Evolutionary conservation across 306 rosid species (phyloP).

Genomic region (Carpinus fangiana): DNA sequence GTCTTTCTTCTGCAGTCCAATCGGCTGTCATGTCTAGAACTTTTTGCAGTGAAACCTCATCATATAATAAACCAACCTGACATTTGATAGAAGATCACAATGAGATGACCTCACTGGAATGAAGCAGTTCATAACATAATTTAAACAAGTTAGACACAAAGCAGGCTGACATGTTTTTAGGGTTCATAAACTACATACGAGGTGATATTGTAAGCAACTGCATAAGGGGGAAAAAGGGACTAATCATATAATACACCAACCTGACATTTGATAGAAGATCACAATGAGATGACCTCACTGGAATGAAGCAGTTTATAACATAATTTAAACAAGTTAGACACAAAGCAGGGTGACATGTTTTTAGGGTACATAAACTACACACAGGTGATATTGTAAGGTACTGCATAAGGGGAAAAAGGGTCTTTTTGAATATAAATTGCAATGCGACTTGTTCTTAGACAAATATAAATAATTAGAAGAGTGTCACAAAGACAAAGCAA

Average conservation of each 20-base stretch:
- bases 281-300: slow-evolving; percentile 25
- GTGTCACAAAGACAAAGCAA: slow-evolving; percentile 3
- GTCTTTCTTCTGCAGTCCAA: slow-evolving; percentile 88
- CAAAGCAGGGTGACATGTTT: not conserved
- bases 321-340: slow-evolving; percentile 2
- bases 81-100: slow-evolving; percentile 34
- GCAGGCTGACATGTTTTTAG: not conserved
- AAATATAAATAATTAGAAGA: slow-evolving; percentile 5
- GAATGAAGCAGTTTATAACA: slow-evolving; percentile 17
- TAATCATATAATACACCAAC: slow-evolving; percentile 82
- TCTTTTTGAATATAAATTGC: not conserved
- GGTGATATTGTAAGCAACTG: slow-evolving; percentile 3
- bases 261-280: slow-evolving; percentile 52
- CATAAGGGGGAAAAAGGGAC: not conserved
- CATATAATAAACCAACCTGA: slow-evolving; percentile 92
- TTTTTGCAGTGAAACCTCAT: slow-evolving; percentile 77
- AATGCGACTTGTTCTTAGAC: not conserved
- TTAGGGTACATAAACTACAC: not conserved
- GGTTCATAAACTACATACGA: not conserved
- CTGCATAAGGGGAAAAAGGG: not conserved
- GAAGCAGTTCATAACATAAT: slow-evolving; percentile 16
- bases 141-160: not conserved
- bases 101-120: slow-evolving; percentile 25
- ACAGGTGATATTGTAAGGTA: slow-evolving; percentile 6
- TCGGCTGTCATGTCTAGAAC: slow-evolving; percentile 83